Conservation (phyloP, 106 monocot genomes). For the Vanilla planifolia region DNA sequence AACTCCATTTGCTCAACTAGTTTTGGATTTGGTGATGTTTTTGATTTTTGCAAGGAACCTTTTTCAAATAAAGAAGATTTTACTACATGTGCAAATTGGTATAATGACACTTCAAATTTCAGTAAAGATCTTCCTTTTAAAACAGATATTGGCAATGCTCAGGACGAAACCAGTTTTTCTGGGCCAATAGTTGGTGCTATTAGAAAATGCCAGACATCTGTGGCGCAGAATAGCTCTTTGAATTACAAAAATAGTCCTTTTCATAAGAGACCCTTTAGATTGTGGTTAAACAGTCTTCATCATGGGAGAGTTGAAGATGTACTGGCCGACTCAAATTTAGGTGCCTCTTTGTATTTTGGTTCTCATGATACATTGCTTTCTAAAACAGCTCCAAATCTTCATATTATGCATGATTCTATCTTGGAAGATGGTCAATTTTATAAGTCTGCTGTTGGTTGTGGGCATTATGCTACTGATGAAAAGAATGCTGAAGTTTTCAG, state of each 20-base stretch:
- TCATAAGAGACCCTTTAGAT: constrained; percentile 19
- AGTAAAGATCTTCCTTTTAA: not conserved
- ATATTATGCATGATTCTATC: constrained; percentile 5
- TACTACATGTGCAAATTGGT: not conserved
- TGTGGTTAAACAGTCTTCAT: constrained; percentile 3
- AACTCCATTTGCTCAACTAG: constrained; percentile 12
- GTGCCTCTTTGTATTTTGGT: constrained; percentile 11
- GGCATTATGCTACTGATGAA: constrained; percentile 2
- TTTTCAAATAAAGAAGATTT: not conserved
- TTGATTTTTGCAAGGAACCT: not conserved
- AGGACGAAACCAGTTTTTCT: constrained; percentile 6
- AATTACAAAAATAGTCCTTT: not conserved
- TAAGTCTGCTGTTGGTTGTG: not conserved
- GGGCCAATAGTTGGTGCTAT: constrained; percentile 7
- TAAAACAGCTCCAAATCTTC: constrained; percentile 2
- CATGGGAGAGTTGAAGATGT: not conserved
- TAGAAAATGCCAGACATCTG: constrained; percentile 22
- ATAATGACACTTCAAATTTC: not conserved
- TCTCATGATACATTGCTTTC: constrained; percentile 10
- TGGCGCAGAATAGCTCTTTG: constrained; percentile 8
- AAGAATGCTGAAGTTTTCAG: constrained; percentile 1
- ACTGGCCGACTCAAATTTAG: constrained; percentile 5
- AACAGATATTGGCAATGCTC: not conserved
- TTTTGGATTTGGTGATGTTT: constrained; percentile 11
- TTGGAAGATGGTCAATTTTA: constrained; percentile 7